Evolutionary conservation across 768 basidiomycete species (phyloP).

Genomic region (Termitomyces sp.): DNA sequence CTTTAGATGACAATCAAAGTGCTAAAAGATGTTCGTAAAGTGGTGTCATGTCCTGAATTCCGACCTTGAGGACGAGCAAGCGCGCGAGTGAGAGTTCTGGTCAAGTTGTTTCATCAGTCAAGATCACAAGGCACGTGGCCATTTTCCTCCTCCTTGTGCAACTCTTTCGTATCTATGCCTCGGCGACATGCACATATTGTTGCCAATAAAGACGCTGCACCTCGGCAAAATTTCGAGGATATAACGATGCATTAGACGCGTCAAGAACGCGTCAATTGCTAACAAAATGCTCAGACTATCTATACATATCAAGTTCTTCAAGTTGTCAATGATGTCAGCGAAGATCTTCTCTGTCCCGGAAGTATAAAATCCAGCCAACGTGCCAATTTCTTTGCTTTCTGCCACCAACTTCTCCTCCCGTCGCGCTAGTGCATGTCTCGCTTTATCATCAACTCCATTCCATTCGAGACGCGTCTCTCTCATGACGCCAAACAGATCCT

Average conservation of each 20-base stretch:
- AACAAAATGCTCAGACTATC: neutral
- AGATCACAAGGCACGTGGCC: neutral
- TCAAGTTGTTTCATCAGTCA: no score
- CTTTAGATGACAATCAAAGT: neutral
- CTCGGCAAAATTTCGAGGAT: neutral
- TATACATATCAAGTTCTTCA: neutral
- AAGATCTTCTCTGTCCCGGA: slow-evolving; percentile 8
- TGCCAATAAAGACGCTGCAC: neutral
- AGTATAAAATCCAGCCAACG: slow-evolving; percentile 3
- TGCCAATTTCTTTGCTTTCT: neutral
- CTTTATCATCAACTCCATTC: slow-evolving; percentile 35
- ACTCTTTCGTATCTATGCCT: no score
- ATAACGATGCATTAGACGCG: neutral
- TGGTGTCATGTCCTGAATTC: neutral
- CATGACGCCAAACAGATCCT: slow-evolving; percentile 48
- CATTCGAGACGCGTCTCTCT: slow-evolving; percentile 45
- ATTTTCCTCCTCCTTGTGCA: no score
- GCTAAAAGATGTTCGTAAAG: neutral
- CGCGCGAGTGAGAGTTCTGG: neutral
- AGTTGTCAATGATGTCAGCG: slow-evolving; percentile 7
- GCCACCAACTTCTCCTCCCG: neutral
- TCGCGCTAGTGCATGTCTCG: slow-evolving; percentile 33
- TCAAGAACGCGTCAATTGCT: neutral
- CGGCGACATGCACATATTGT: neutral
- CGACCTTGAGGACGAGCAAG: neutral